Evolutionary conservation across 2,329 filamentous ascomycete genomes (phyloP), one percentile per base, ranked within the genome.

Genomic region (Fusarium fracticaudum): DNA sequence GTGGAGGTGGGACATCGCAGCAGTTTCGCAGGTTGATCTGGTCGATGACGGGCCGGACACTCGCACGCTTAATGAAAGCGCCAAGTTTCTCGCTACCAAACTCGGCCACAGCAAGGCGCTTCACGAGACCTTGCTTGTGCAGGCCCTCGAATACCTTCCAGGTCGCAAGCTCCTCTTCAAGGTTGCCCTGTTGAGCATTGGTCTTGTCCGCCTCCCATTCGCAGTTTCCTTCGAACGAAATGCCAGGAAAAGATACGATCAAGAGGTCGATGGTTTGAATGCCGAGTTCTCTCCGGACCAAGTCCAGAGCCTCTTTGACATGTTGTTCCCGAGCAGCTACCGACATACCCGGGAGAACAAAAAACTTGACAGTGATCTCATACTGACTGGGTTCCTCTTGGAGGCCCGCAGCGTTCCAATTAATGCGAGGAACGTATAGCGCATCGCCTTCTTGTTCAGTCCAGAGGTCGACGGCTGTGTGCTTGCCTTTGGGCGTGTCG

Each of bases 21-120:
- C 96, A 98, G 83, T 98, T 94, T 77, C 94, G 92, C 58, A 98
- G 90, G 81, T 98, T 98, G 87, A 99, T 97, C 87, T 99, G 96
- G 83, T 98, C 91, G 45, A 98, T 96, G 26, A 90, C 89, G 2
- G 96, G 96, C 75, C 89, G 90, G 69, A 97, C 86, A 45, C 86
- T 87, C 29, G 94, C 92, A 70, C 90, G 87, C 47, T 90, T 87
- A 33, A 98, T 85, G 78, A 99, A 95, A 20, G 90, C 90, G n/a
- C 88, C 84, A 43, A 99, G 86, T 78, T 96, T 92, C 77, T 95
- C 91, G 76, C 91, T 94, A 63, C 96, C 95, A 80, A 98, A 98
- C 83, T 99, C 96, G 57, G 96, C 91, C 33, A 98, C 89, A 2
- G 96, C 96, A 15, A 99, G 88, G 75, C 91, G 91, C 74, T 88